Evolutionary conservation across 164 flowering plant species (phyloP), one percentile per base, ranked within the genome.

Genomic region (Amborella trichopoda): DNA sequence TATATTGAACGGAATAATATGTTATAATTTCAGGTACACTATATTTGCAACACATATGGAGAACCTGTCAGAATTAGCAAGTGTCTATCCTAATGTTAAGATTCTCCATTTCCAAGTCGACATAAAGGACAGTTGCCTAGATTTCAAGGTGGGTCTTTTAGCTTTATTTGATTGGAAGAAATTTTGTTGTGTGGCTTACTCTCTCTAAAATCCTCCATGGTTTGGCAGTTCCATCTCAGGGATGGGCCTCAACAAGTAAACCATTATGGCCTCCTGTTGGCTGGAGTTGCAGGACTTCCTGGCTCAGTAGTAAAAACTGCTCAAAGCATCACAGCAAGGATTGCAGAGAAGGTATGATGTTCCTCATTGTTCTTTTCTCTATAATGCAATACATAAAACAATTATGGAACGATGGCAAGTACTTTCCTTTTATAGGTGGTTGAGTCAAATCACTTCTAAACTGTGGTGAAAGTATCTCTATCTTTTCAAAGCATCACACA

Each of bases 31-130:
- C 80, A 91, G 99, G 74, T 87, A 80, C 45, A 80, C 93, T 1
- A 76, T 91, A 58, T 91, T 91, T 68, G 96, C 99, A 19, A 84
- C 96, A 26, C 99, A 91, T 45, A 91, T 91, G 94, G 96, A 87
- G 68, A 82, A 77, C 58, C 69, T 91, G 18, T 70, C 81, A 27
- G 96, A 81, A 52, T 48, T 87, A 46, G 90, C 90, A 43, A 77
- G 86, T 42, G 68, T 87, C 39, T 91, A 91, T 43, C 94, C 99
- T 12, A 87, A 91, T 69, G 95, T 87, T 55, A 87, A 87, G 66
- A 71, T 80, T 64, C 79, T 84, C 40, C 96, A 87, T 65, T 82
- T 91, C 44, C 46, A 82, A 26, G 95, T 91, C 16, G 94, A 80
- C 46, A 61, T 84, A 14, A 72, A 62, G 58, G 84, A 72, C 67